phyloP scores from a whole-genome alignment of 2,329 filamentous ascomycete genomes.

The Dryadomyces quercivorus region DNA sequence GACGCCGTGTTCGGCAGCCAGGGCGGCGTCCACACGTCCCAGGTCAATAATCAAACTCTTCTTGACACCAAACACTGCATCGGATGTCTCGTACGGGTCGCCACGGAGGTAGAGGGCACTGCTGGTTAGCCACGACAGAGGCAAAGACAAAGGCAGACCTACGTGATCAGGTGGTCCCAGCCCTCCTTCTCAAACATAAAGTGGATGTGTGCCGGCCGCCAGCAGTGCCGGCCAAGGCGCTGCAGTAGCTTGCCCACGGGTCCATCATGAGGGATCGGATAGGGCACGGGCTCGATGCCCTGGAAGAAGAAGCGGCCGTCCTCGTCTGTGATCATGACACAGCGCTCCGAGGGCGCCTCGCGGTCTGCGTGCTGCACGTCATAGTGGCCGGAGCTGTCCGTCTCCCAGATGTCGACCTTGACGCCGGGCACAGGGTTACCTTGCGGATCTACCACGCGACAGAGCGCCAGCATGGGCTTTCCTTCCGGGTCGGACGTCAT shows the following conservation, averaged over 20 bases:
- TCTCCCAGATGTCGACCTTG: conserved; percentile 77
- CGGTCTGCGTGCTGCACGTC: conserved; percentile 65
- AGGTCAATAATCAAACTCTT: conserved; percentile 60
- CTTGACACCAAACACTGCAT: conserved; percentile 82
- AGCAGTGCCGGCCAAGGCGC: conserved; percentile 60
- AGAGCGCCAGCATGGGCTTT: conserved; percentile 59
- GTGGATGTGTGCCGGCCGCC: conserved; percentile 68
- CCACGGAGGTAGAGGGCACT: conserved; percentile 67
- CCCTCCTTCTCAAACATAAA: conserved; percentile 79
- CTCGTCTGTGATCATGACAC: conserved; percentile 50
- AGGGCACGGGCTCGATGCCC: conserved; percentile 72
- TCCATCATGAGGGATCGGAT: conserved; percentile 74
- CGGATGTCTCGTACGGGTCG: conserved; percentile 71
- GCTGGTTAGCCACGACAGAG: conserved; percentile 3
- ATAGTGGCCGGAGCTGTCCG: conserved; percentile 67
- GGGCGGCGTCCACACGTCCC: conserved; percentile 36
- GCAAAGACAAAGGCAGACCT: conserved; percentile 19
- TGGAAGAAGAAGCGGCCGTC: conserved; percentile 76
- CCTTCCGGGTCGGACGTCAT: conserved; percentile 61
- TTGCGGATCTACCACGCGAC: conserved; percentile 52
- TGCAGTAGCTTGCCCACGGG: conserved; percentile 64
- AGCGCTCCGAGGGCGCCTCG: conserved; percentile 56
- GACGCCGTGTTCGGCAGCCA: conserved; percentile 50
- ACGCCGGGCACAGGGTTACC: conserved; percentile 52
- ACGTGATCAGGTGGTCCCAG: conserved; percentile 76